A percentile compares a stretch with the other conserved stretches of the same genome.
Conservation (phyloP, 2,329 filamentous ascomycete species). For the Thielaviopsis populi region DNA sequence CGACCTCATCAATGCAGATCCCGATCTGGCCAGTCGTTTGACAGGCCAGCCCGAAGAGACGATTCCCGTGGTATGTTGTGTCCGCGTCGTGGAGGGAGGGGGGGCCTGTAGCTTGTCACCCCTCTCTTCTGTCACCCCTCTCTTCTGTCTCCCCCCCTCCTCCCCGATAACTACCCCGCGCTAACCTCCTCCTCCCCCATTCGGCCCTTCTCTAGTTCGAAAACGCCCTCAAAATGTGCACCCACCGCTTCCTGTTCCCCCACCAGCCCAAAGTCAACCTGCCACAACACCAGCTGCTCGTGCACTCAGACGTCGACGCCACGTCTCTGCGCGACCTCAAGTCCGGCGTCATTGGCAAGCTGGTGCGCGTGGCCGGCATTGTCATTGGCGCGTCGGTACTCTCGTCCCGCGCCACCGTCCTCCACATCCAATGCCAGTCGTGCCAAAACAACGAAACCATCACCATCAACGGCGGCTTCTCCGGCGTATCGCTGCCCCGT, state of each 20-base stretch:
- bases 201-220: constrained; percentile 53
- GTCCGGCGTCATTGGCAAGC: constrained; percentile 77
- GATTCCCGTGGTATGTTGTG: constrained; percentile 60
- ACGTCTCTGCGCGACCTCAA: constrained; percentile 90
- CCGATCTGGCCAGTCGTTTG: constrained; percentile 81
- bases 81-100: constrained; percentile 10
- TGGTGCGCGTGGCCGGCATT: constrained; percentile 94
- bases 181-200: not conserved
- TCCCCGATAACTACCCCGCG: not conserved
- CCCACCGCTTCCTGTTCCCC: constrained; percentile 83
- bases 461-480: constrained; percentile 68
- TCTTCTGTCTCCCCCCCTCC: not conserved
- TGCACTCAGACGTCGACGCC: constrained; percentile 81
- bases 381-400: constrained; percentile 95
- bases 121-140: not conserved
- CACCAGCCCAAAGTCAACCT: constrained; percentile 50
- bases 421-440: constrained; percentile 77
- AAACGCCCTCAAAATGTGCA: constrained; percentile 74
- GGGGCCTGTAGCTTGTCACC: not conserved
- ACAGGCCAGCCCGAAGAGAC: constrained; percentile 83
- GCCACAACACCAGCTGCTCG: constrained; percentile 83
- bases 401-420: constrained; percentile 80
- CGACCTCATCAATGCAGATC: constrained; percentile 89
- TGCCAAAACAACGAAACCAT: constrained; percentile 61
- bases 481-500: constrained; percentile 70